Percentiles rank a stretch among this genome's conserved stretches.
Conservation (phyloP, 139 green algal genomes). For the Yamagishiella unicocca region DNA sequence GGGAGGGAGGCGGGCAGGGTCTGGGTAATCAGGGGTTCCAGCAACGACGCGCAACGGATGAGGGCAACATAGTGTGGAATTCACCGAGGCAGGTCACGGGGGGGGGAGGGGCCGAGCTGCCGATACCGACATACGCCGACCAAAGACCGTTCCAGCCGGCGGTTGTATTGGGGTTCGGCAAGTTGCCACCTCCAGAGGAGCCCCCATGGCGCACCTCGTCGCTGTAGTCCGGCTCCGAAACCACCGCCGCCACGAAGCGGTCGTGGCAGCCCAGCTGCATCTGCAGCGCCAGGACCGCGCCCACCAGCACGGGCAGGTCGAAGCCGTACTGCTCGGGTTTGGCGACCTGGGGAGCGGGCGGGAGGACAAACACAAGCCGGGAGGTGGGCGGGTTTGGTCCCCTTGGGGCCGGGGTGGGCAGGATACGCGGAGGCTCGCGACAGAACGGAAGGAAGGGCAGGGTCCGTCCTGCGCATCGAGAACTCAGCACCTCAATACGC, state of each 20-base stretch:
- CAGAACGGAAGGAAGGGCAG: no score
- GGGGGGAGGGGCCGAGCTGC: no score
- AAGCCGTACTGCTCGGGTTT: constrained; percentile 73
- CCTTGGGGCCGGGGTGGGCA: no score
- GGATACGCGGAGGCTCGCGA: neutral
- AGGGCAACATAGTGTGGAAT: neutral
- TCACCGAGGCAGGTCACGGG: neutral
- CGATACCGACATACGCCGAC: no score
- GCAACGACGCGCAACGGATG: no score
- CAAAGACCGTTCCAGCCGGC: no score
- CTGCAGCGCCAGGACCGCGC: constrained; percentile 51
- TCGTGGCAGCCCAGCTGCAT: constrained; percentile 30
- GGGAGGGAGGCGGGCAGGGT: neutral
- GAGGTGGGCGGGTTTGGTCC: no score
- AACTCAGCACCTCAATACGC: no score
- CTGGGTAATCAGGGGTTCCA: no score
- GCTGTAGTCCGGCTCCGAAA: constrained; percentile 63
- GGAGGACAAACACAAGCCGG: neutral
- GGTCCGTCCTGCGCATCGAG: no score
- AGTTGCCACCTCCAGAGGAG: no score
- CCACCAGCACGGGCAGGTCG: constrained; percentile 66
- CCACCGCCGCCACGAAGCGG: constrained; percentile 45
- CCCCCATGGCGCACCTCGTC: constrained; percentile 17
- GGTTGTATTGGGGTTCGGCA: no score
- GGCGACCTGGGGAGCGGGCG: constrained; percentile 53